Percentiles rank a stretch among this genome's conserved stretches.
phyloP scores from a whole-genome alignment of 805 yeast genomes.

The Metschnikowia lachancei region DNA sequence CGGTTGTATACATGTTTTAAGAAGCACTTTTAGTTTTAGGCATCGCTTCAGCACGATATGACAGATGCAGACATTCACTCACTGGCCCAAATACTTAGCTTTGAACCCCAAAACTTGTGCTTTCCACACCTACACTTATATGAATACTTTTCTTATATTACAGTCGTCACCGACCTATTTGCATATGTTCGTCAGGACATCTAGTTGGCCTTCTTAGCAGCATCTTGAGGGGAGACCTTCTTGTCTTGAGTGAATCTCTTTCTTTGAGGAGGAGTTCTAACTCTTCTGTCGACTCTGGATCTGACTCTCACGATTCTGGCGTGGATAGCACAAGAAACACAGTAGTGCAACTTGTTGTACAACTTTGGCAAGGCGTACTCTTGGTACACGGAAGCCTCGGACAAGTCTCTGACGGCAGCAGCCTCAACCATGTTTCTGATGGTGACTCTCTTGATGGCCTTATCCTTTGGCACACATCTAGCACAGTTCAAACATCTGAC shows the following conservation, averaged over 20 bases:
- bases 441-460: slow-evolving; percentile 99
- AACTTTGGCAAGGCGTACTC: slow-evolving; percentile 99
- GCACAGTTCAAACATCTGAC: slow-evolving; percentile 99
- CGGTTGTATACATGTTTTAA: no score
- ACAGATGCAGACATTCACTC: no score
- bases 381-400: slow-evolving; percentile 98
- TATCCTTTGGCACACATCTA: slow-evolving; percentile 99
- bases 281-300: slow-evolving; percentile 97
- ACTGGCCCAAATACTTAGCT: no score
- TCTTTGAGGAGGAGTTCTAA: slow-evolving; percentile 99
- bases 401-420: slow-evolving; percentile 99
- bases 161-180: slow-evolving; percentile 17
- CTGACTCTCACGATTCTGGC: slow-evolving; percentile 99
- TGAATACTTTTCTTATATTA: slow-evolving; percentile 16
- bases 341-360: slow-evolving; percentile 99
- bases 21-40: no score
- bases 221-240: slow-evolving; percentile 95
- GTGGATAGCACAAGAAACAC: slow-evolving; percentile 99
- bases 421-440: slow-evolving; percentile 99
- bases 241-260: slow-evolving; percentile 96
- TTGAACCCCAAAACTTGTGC: no score
- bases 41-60: no score
- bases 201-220: slow-evolving; percentile 88
- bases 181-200: slow-evolving; percentile 9
- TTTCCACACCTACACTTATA: no score